Percentiles rank a stretch among this genome's conserved stretches.
These are phyloP conservation scores for Chenopodium suecicum DNA, from an alignment of 148 eudicot species.

Conservation along the genomic window DNA sequence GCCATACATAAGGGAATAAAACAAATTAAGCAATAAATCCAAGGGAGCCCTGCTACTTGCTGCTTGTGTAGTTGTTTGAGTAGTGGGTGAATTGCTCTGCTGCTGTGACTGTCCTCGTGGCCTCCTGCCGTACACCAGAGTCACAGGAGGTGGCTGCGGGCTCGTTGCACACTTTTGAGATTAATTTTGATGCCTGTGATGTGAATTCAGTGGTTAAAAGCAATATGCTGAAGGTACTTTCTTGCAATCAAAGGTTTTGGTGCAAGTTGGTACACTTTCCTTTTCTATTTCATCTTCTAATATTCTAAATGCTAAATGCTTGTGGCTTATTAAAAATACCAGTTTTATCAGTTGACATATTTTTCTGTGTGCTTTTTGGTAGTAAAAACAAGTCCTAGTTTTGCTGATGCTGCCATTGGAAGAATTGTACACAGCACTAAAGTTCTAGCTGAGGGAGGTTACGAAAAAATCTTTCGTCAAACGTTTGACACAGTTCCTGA, in stretches of 20 bases:
- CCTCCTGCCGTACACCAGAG: too few relatives aligned
- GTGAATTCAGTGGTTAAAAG: not conserved
- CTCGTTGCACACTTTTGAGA: too few relatives aligned
- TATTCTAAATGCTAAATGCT: not conserved
- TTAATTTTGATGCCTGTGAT: not conserved
- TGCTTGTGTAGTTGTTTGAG: too few relatives aligned
- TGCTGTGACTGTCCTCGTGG: too few relatives aligned
- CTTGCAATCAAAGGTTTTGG: not conserved
- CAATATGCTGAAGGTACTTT: not conserved
- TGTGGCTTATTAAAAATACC: not conserved
- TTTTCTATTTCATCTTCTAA: not conserved
- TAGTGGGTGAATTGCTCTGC: too few relatives aligned
- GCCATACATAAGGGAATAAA: too few relatives aligned
- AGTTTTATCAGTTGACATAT: slow-evolving; percentile 1
- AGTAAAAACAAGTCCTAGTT: slow-evolving; percentile 93
- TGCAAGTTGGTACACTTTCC: not conserved
- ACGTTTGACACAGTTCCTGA: slow-evolving; percentile 92
- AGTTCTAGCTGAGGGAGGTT: slow-evolving; percentile 94
- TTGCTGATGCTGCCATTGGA: slow-evolving; percentile 94
- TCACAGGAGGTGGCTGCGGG: too few relatives aligned
- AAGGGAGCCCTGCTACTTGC: too few relatives aligned
- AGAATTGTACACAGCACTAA: slow-evolving; percentile 94
- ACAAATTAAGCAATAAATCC: too few relatives aligned
- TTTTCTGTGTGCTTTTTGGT: slow-evolving; percentile 16
- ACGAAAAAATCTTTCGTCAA: slow-evolving; percentile 79